Conservation (phyloP, 169 alveolate genomes). For the Amoebophrya sp. region DNA sequence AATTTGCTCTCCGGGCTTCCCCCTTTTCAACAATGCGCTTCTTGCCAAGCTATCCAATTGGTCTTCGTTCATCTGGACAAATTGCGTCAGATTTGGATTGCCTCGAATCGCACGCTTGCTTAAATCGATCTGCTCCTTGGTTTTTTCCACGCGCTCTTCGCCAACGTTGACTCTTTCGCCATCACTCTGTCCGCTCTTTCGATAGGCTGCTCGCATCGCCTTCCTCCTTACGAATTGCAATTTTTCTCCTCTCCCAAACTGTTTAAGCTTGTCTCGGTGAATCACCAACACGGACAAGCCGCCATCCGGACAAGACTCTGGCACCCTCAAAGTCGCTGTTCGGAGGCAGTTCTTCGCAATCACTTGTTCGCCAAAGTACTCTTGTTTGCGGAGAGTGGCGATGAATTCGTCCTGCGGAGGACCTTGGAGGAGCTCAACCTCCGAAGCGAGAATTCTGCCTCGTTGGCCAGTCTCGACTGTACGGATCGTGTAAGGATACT, state of each 20-base stretch:
- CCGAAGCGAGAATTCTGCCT: background rate
- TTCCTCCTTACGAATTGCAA: background rate
- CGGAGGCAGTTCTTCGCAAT: background rate
- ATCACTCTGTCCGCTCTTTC: too few relatives aligned
- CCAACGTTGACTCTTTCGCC: background rate
- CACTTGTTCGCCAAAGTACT: background rate
- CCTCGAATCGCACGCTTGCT: background rate
- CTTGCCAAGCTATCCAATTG: background rate
- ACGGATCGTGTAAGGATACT: background rate
- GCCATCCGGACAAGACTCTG: background rate
- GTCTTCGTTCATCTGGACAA: background rate
- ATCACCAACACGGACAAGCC: background rate
- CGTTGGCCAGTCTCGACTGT: background rate
- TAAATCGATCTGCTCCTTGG: background rate
- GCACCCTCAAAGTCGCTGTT: background rate
- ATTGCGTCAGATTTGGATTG: background rate
- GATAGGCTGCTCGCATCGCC: background rate
- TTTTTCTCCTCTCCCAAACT: background rate
- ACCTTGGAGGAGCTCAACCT: background rate
- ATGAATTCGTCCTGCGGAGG: background rate
- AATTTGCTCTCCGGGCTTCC: background rate
- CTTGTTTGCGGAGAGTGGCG: background rate
- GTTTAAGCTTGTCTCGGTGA: background rate
- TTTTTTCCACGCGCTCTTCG: too few relatives aligned
- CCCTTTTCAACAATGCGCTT: background rate